phyloP scores from a whole-genome alignment of 2,329 filamentous ascomycete species.

The Hypoxylon sp. region DNA sequence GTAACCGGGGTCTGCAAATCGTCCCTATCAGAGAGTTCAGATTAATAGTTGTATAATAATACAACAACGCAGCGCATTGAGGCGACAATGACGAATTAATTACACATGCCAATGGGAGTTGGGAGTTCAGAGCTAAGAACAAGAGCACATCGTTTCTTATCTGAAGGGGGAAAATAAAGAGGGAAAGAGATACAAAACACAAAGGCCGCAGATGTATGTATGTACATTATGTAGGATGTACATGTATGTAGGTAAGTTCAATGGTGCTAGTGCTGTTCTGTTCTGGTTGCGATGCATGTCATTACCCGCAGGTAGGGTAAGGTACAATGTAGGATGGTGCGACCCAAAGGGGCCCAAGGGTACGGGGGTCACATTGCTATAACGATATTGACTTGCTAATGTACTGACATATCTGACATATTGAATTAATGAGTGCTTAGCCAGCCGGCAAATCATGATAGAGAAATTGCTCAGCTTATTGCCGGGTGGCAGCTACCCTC shows the following conservation, averaged over 20 bases:
- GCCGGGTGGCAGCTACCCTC: conserved; percentile 1
- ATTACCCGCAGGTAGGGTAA: conserved; percentile 30
- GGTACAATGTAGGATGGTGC: conserved; percentile 11
- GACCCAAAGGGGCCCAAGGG: conserved; percentile 37
- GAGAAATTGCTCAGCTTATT: neutral
- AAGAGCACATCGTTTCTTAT: conserved; percentile 12
- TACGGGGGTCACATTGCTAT: conserved; percentile 18
- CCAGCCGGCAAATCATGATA: conserved; percentile 2
- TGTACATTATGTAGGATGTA: too few relatives aligned
- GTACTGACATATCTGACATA: conserved; percentile 16
- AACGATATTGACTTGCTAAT: conserved; percentile 3
- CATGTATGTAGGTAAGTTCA: neutral
- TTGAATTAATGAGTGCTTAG: conserved; percentile 2
- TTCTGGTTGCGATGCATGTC: conserved; percentile 25
- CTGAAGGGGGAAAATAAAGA: neutral
- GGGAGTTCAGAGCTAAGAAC: neutral
- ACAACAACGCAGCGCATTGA: neutral
- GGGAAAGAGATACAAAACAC: conserved; percentile 1
- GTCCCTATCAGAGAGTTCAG: conserved; percentile 13
- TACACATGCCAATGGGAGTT: too few relatives aligned
- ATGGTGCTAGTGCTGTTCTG: too few relatives aligned
- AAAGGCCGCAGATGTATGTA: neutral
- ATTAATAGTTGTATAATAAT: neutral
- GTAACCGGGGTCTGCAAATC: conserved; percentile 29
- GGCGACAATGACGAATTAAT: conserved; percentile 2